Evolutionary conservation across 768 basidiomycete species (phyloP), one percentile per base, ranked within the genome.

Genomic region (Rhodosporidiobolus sp.): DNA sequence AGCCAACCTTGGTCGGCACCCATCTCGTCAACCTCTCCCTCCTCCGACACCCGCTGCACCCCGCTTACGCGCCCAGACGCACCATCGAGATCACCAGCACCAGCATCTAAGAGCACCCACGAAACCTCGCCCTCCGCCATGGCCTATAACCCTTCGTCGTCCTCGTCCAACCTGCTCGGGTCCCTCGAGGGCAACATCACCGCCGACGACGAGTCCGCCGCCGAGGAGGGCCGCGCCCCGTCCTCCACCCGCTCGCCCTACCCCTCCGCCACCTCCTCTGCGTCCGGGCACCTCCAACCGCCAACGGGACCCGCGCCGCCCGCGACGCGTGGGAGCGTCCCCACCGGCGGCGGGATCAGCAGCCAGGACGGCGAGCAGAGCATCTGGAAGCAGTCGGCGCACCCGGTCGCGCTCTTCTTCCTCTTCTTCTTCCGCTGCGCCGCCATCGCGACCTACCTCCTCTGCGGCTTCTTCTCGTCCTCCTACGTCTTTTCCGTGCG

Each of bases 391-490:
- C 69, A 80, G 81, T 59, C 55, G 24, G 66, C 65, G 0, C 83
- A 84, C 71, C 83, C 94, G 6, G 77, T 89, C 55, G 88, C 88
- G 22, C 85, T 99, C n/a, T 87, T 94, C 79, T 91, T 88, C 80
- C 85, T 98, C 54, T 98, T 89, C 81, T 82, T 92, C 79, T 96
- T 99, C 84, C 86, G 94, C 57, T 86, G 87, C 72, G 85, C 88
- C 11, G 95, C 96, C n/a, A 87, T 99, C 66, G 83, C 88, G 12
- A 90, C 94, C 6, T 99, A 99, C 81, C 86, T 98, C 57, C 85
- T 98, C n/a, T 92, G 90, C 75, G 95, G 94, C 4, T 89, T 83
- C 63, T 83, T 79, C 55, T 49, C n/a, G 24, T 60, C 70, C 52
- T 78, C 80, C 80, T 98, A 94, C 81, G 94, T 99, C 30, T 85